Conservation (phyloP, 306 rosid genomes). For the Rubus parviflorus region DNA sequence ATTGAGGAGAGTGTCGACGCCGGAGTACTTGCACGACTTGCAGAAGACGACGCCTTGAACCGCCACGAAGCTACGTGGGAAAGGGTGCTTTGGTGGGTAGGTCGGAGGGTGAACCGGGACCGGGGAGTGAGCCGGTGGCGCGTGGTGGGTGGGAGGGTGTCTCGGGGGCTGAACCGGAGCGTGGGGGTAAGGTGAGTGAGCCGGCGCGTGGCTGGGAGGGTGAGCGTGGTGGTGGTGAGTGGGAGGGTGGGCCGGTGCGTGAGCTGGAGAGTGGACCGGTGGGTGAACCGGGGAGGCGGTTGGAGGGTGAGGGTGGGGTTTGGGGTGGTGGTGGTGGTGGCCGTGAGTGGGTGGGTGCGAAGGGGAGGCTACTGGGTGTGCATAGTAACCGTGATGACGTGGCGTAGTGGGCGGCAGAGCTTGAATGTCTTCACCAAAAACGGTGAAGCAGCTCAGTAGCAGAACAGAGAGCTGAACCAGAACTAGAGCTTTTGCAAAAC, state of each 20-base stretch:
- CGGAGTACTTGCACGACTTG: constrained; percentile 72
- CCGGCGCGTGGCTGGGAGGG: constrained; percentile 1
- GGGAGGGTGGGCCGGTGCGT: constrained; percentile 12
- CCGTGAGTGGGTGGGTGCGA: constrained; percentile 23
- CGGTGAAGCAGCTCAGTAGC: constrained; percentile 27
- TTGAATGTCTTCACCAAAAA: constrained; percentile 11
- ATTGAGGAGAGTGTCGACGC: constrained; percentile 53
- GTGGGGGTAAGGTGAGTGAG: constrained; percentile 22
- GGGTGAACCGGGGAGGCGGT: constrained; percentile 26
- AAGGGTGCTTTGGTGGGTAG: constrained; percentile 27
- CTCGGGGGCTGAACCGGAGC: constrained; percentile 20
- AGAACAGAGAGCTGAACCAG: constrained; percentile 21
- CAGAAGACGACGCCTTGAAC: constrained; percentile 91
- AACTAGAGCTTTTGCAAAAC: constrained; percentile 5
- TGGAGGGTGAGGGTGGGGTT: constrained; percentile 29
- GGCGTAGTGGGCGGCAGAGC: constrained; percentile 34
- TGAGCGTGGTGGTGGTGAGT: constrained; percentile 12
- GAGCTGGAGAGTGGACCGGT: constrained; percentile 28
- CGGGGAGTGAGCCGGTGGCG: constrained; percentile 30
- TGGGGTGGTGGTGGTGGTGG: constrained; percentile 29
- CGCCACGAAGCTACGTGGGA: constrained; percentile 55
- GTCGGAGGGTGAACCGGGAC: constrained; percentile 7
- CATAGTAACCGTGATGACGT: constrained; percentile 14
- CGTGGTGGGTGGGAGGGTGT: neutral
- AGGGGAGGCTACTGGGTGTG: constrained; percentile 20